Percentiles rank a stretch among this genome's conserved stretches.
These are phyloP conservation scores for Penicillium digitatum DNA, from an alignment of 2,329 filamentous ascomycete species.

Conservation along the genomic window DNA sequence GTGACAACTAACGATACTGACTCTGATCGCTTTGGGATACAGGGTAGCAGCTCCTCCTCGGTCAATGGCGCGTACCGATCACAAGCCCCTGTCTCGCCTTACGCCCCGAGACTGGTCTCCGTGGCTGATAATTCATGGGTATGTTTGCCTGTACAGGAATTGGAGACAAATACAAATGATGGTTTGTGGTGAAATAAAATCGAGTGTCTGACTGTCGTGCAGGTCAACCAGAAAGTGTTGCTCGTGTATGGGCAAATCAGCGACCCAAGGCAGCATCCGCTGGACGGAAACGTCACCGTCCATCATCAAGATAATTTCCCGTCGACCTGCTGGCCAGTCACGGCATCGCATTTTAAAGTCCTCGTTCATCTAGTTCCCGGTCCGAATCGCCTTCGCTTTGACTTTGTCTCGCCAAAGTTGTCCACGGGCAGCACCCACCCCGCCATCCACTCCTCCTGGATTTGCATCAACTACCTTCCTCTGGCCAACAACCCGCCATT, in stretches of 20 bases:
- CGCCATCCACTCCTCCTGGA: slow-evolving; percentile 68
- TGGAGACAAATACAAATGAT: not conserved
- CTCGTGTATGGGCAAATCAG: slow-evolving; percentile 78
- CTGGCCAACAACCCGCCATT: slow-evolving; percentile 74
- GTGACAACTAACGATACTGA: not conserved
- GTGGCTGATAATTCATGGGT: slow-evolving; percentile 82
- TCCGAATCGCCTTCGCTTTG: slow-evolving; percentile 80
- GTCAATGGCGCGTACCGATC: slow-evolving; percentile 44
- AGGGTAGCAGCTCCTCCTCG: slow-evolving; percentile 37
- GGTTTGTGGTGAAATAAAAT: not conserved
- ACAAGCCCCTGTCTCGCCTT: slow-evolving; percentile 65
- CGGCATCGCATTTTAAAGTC: slow-evolving; percentile 85
- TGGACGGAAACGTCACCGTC: slow-evolving; percentile 77
- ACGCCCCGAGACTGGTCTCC: slow-evolving; percentile 75
- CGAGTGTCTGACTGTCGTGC: slow-evolving; percentile 9
- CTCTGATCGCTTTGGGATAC: slow-evolving; percentile 2
- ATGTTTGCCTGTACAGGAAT: slow-evolving; percentile 36
- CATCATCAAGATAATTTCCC: slow-evolving; percentile 85
- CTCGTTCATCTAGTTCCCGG: slow-evolving; percentile 87
- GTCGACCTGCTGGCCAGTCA: slow-evolving; percentile 78
- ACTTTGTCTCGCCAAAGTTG: slow-evolving; percentile 80
- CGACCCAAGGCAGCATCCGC: slow-evolving; percentile 60
- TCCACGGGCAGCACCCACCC: slow-evolving; percentile 61
- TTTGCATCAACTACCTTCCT: slow-evolving; percentile 83
- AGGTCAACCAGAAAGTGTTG: slow-evolving; percentile 90